Conservation (phyloP, 306 rosid species). For the Spatholobus suberectus region DNA sequence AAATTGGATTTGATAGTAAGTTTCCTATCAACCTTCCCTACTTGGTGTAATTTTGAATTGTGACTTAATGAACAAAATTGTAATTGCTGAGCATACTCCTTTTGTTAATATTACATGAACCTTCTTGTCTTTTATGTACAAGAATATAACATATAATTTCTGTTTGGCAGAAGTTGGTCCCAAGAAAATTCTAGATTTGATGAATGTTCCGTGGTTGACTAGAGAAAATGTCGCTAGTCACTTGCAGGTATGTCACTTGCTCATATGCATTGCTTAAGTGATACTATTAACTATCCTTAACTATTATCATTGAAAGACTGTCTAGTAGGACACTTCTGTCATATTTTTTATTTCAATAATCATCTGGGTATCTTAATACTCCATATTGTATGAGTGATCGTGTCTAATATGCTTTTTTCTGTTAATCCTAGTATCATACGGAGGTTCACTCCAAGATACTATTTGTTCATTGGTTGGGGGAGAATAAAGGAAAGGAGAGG, state of each 20-base stretch:
- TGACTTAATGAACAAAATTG: background rate
- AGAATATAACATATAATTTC: conserved; percentile 53
- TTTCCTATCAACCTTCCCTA: conserved; percentile 19
- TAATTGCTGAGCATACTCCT: conserved; percentile 2
- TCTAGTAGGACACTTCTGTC: background rate
- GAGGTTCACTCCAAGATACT: background rate
- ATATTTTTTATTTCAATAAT: background rate
- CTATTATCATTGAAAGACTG: background rate
- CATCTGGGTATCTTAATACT: background rate
- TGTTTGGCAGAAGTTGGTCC: conserved; percentile 91
- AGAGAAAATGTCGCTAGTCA: conserved; percentile 94
- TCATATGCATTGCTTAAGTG: conserved; percentile 30
- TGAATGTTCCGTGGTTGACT: conserved; percentile 83
- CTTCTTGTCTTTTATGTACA: background rate
- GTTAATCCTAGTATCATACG: background rate
- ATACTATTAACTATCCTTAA: background rate
- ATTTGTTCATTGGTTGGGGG: background rate
- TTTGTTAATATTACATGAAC: conserved; percentile 36
- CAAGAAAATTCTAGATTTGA: conserved; percentile 85
- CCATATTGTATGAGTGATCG: background rate
- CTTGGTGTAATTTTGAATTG: background rate
- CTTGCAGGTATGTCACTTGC: conserved; percentile 68
- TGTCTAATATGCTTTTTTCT: background rate
- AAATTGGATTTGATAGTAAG: conserved; percentile 89
- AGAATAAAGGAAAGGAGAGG: background rate